These are phyloP conservation scores for Termitomyces sp. DNA, from an alignment of 768 basidiomycete species.

Conservation along the genomic window DNA sequence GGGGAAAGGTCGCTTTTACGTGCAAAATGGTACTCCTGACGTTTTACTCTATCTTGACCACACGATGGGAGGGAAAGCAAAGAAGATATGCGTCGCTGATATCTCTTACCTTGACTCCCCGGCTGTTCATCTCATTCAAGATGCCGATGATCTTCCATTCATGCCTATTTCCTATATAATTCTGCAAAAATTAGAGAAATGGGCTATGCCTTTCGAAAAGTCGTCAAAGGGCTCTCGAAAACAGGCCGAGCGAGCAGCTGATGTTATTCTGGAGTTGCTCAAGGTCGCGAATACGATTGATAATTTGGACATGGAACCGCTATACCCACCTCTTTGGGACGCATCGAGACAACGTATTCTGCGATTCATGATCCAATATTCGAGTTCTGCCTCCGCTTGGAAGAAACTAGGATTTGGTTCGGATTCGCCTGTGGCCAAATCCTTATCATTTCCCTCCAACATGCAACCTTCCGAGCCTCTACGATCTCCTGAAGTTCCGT, in stretches of 20 bases:
- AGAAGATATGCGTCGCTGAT: background rate
- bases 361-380: background rate
- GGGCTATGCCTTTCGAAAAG: background rate
- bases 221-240: background rate
- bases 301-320: background rate
- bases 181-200: constrained; percentile 7
- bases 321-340: background rate
- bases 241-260: background rate
- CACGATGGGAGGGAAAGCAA: background rate
- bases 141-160: constrained; percentile 4
- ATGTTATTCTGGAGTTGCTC: constrained; percentile 1
- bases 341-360: background rate
- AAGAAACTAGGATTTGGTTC: constrained; percentile 7
- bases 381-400: constrained; percentile 1
- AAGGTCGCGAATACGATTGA: background rate
- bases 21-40: background rate
- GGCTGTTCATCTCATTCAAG: background rate
- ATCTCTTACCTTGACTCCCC: background rate
- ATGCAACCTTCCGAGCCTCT: background rate
- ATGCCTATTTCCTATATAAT: constrained; percentile 5
- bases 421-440: background rate
- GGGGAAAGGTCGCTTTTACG: constrained; percentile 4
- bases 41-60: constrained; percentile 3
- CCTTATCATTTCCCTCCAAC: background rate
- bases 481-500: background rate